phyloP scores from a whole-genome alignment of 2,329 filamentous ascomycete genomes.

The Lecanicillium sp. region DNA sequence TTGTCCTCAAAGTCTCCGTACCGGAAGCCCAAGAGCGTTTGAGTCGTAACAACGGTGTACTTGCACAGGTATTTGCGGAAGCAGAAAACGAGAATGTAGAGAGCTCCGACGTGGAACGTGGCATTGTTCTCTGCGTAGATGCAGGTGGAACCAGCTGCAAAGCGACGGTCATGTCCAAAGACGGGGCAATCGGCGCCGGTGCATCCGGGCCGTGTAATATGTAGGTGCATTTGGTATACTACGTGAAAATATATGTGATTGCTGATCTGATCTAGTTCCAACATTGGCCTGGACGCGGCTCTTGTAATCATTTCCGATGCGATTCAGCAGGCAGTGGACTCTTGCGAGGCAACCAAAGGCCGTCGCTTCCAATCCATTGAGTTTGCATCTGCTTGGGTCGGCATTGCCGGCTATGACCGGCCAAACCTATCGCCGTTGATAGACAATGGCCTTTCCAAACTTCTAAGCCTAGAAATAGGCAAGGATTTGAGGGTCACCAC shows the following conservation, averaged over 20 bases:
- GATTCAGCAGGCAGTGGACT: slow-evolving; percentile 17
- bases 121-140: slow-evolving; percentile 28
- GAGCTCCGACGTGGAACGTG: neutral
- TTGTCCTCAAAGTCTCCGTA: slow-evolving; percentile 5
- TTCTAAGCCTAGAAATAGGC: slow-evolving; percentile 18
- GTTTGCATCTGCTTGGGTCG: slow-evolving; percentile 28
- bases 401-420: slow-evolving; percentile 31
- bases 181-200: slow-evolving; percentile 19
- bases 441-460: slow-evolving; percentile 16
- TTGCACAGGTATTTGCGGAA: slow-evolving; percentile 12
- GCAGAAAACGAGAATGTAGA: neutral
- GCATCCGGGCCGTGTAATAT: slow-evolving; percentile 30
- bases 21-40: slow-evolving; percentile 15
- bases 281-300: slow-evolving; percentile 19
- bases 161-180: slow-evolving; percentile 22
- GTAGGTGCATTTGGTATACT: slow-evolving; percentile 16
- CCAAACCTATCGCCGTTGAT: slow-evolving; percentile 20
- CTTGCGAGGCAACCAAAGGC: slow-evolving; percentile 9
- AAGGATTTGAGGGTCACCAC: slow-evolving; percentile 22
- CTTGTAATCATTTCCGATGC: slow-evolving; percentile 17
- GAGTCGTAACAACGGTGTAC: slow-evolving; percentile 10
- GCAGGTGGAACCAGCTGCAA: slow-evolving; percentile 34
- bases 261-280: slow-evolving; percentile 12
- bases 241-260: neutral
- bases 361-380: slow-evolving; percentile 3